Evolutionary conservation across 371 early-diverging fungal species (phyloP), one percentile per base, ranked within the genome.

Genomic region (Lichtheimia hyalospora): DNA sequence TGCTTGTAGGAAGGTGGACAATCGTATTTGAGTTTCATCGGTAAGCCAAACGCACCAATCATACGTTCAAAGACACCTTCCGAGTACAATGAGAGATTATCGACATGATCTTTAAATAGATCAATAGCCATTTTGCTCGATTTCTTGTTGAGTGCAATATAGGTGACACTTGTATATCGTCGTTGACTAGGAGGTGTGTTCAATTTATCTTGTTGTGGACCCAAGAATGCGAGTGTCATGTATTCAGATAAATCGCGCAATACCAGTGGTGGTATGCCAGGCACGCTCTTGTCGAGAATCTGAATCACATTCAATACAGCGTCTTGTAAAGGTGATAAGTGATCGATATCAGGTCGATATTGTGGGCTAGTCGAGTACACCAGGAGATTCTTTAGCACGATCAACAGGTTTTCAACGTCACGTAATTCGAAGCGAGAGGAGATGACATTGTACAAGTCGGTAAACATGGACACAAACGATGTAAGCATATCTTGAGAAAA

Each of bases 401-500:
- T 67, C 59, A 89, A 60, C 20, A 92, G 57, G 13, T 75, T 69
- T 3, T 80, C 73, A 7, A 85, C 65, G 57, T 91, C 90, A 41
- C 70, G 70, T 14, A 89, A 52, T 3, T 73, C 66, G 54, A 88
- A 85, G 7, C 66, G 68, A 23, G 58, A 14, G 5, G 68, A 50
- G 20, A 92, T 84, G 16, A 83, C 72, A 2, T 68, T 70, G 54
- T 89, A 85, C 6, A 95, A 76, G 15, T 87, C 85, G 2, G 73
- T 70, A 64, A 94, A 86, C 53, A 87, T 78, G 18, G 69, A 66
- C 49, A 90, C 78, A 58, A 84, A 89, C 3, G 87, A 78, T 4
- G 86, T 85, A 24, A 96, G 70, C 2, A 88, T 87, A 21, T 94
- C 94, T 67, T 93, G 94, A 0, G 89, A 88, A 55, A 93, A 89